These are phyloP conservation scores for Alternaria atra DNA, from an alignment of 2,329 filamentous ascomycete species.

Conservation along the genomic window DNA sequence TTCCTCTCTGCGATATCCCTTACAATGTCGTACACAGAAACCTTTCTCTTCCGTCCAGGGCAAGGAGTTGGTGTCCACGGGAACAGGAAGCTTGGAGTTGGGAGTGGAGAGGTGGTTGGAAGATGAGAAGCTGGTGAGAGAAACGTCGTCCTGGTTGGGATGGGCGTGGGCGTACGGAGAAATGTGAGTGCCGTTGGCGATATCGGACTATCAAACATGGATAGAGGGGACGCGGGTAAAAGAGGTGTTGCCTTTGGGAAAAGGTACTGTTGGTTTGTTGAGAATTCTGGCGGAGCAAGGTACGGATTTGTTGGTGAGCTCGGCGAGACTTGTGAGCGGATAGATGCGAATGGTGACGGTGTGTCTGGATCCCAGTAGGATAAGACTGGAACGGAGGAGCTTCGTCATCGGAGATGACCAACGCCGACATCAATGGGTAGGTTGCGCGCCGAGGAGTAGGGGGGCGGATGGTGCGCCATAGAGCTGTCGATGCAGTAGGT, in stretches of 20 bases:
- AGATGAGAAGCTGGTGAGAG: neutral
- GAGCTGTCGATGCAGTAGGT: conserved; percentile 4
- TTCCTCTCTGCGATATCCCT: neutral
- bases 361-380: conserved; percentile 32
- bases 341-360: conserved; percentile 12
- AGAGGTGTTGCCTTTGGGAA: conserved; percentile 19
- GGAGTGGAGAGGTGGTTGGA: neutral
- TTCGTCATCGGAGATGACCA: neutral
- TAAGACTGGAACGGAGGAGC: conserved; percentile 19
- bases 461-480: conserved; percentile 22
- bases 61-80: conserved; percentile 22
- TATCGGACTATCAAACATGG: conserved; percentile 24
- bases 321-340: neutral
- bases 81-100: conserved; percentile 23
- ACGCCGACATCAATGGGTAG: conserved; percentile 9
- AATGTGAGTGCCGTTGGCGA: conserved; percentile 7
- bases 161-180: conserved; percentile 9
- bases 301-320: conserved; percentile 27
- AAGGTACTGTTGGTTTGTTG: neutral
- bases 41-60: neutral
- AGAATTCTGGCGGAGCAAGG: conserved; percentile 16
- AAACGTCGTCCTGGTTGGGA: neutral
- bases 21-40: neutral
- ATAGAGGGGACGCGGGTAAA: conserved; percentile 28
- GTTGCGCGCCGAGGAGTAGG: conserved; percentile 26